Evolutionary conservation across 306 rosid species (phyloP).

Genomic region (Arachis hypogaea): DNA sequence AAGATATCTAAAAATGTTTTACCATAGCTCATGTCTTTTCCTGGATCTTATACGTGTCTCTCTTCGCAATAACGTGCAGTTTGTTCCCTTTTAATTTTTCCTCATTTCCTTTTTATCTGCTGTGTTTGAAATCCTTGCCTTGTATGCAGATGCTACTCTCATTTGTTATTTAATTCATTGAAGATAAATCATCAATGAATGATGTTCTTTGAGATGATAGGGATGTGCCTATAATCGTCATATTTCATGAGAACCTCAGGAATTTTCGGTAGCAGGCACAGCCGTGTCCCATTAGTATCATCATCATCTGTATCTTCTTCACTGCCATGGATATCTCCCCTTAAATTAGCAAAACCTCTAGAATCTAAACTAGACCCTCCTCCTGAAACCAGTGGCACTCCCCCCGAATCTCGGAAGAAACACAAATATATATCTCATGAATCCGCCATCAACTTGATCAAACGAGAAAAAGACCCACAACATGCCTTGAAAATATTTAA

Average conservation of each 20-base stretch:
- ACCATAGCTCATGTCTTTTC: neutral
- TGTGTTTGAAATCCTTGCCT: neutral
- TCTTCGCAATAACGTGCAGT: neutral
- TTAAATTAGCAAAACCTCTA: conserved; percentile 49
- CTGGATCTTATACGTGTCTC: neutral
- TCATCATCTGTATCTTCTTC: conserved; percentile 39
- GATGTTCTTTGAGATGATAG: conserved; percentile 35
- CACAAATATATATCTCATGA: conserved; percentile 63
- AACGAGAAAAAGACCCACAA: conserved; percentile 80
- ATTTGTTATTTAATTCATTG: neutral
- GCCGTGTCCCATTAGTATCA: conserved; percentile 29
- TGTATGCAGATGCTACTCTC: neutral
- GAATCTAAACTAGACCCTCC: conserved; percentile 57
- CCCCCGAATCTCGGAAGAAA: conserved; percentile 47
- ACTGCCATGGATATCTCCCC: conserved; percentile 74
- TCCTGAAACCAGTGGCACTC: conserved; percentile 29
- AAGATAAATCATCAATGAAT: neutral
- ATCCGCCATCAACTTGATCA: conserved; percentile 62
- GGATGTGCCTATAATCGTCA: conserved; percentile 20
- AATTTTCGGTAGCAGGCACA: conserved; percentile 32
- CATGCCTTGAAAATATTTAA: conserved; percentile 79
- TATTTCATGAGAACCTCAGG: conserved; percentile 49
- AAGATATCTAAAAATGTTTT: neutral
- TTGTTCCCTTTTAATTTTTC: neutral
- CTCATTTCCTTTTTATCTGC: neutral